A percentile compares a stretch with the other conserved stretches of the same genome.
These are phyloP conservation scores for Oenanthe sinensis DNA, from an alignment of 129 eudicot genomes.

Conservation along the genomic window DNA sequence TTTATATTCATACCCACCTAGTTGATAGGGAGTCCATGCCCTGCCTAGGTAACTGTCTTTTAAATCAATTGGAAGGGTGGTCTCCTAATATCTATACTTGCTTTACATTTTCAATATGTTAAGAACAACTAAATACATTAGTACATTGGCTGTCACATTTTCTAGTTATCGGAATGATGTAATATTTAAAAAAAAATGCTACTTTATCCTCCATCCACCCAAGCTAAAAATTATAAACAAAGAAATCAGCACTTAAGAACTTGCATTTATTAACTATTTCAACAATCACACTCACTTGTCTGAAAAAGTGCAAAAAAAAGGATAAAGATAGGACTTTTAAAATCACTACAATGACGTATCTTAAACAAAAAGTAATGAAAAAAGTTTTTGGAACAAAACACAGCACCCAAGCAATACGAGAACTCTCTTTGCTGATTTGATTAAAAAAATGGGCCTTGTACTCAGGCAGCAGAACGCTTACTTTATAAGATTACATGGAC, in stretches of 20 bases:
- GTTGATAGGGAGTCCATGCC: not conserved
- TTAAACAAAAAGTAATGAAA: not conserved
- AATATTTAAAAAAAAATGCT: not conserved
- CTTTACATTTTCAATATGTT: not conserved
- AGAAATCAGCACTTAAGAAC: not conserved
- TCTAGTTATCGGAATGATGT: not conserved
- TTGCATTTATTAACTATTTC: not conserved
- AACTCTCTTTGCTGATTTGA: not conserved
- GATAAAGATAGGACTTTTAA: not conserved
- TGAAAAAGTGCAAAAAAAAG: not conserved
- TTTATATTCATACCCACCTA: not conserved
- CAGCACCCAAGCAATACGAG: not conserved
- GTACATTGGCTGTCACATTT: not conserved
- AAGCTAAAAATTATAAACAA: not conserved
- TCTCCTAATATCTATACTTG: not conserved
- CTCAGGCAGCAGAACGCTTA: slow-evolving; percentile 15
- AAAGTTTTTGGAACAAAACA: not conserved
- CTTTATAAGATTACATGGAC: slow-evolving; percentile 19
- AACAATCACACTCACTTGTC: not conserved
- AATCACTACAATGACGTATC: not conserved
- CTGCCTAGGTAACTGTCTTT: not conserved
- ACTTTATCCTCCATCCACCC: not conserved
- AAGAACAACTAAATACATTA: not conserved
- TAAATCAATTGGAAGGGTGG: not conserved
- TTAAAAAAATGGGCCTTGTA: not conserved